Base-by-base conservation (phyloP, 2,329 filamentous ascomycete species). In the Fusarium sacchari region DNA sequence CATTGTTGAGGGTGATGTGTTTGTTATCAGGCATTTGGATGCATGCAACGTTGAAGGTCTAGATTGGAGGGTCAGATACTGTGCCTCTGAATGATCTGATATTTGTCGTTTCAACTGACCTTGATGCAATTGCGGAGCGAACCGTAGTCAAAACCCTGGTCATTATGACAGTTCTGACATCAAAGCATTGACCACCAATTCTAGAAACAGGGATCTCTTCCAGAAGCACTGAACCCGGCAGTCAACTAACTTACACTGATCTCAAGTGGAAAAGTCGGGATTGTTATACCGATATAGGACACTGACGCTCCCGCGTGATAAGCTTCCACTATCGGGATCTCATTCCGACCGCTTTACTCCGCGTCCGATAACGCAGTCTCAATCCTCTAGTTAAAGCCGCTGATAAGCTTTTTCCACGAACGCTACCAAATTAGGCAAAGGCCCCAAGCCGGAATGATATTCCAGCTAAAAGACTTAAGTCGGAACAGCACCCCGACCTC, bases 401-500 rank as follows among this genome's bases (percentile, higher is more conserved):
- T 53, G 52, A 65, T 70, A 68, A 74, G 73, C 67, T 44, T 46
- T 50, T 30, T 22, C 15, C 47, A 44, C 56, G 28, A 53, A 24
- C 37, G 36, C 67, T 70, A 40, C 70, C 67, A 4, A 9, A 68
- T 63, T 62, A 57, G 67, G 74, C 30, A 65, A 70, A 43, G 49
- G 30, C 24, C 24, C 18, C 7, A 12, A 22, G 26, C 50, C 69
- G 67, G 61, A 52, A 67, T 36, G 34, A 7, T 24, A 37, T 64
- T 60, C 49, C 55, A 60, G 30, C 26, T 15, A 32, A 56, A 44
- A 59, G 47, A 61, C 65, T 69, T 67, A 72, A 76, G 67, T 76
- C 75, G 75, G 75, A 67, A 77, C 49, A 52, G 26, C 37, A 62
- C 75, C 71, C 75, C 75, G 75, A 77, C 70, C n/a, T 60, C 49